Evolutionary conservation across 225 moss, liverwort and hornwort genomes (phyloP), one percentile per base, ranked within the genome.

Genomic region (Asterella californica): DNA sequence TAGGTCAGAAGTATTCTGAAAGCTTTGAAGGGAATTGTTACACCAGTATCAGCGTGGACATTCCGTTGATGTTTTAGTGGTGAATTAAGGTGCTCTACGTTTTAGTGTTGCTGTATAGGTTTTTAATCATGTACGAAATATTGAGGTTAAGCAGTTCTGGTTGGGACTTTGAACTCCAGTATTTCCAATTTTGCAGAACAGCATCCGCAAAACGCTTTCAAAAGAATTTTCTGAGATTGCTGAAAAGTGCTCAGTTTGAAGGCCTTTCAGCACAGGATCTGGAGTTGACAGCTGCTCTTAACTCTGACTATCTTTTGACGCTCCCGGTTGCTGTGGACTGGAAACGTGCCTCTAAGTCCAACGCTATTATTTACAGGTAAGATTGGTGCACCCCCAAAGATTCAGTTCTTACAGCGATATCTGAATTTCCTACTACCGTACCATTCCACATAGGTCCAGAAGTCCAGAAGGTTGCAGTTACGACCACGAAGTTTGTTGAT

Each of bases 261-360:
- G 94, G 96, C 17, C 89, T 92, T 33, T 92, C 96, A 72, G 89
- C 88, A n/a, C 67, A 88, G 45, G 94, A 96, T 80, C 84, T 94
- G 81, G 86, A 92, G 76, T 81, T 96, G 33, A 92, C 77, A 0
- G 91, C 91, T 64, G 94, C 92, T 33, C 88, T 94, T 65, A 96
- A 96, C 81, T 89, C 93, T 2, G 93, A 96, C 70, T 96, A 96
- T 70, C 93, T 96, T 52, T 85, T 96, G 77, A 88, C 93, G 11
- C 80, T 94, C 60, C 96, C 96, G 8, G 91, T 96, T 55, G 93
- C 91, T 65, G 96, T 96, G 2, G 93, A 96, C 76, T 96, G 96
- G 96, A 88, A 90, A 67, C 89, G 89, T n/a, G 88, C 95, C 54
- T 85, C 92, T 1, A 86, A 88, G 61, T 90, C 93, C 11, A 90